Conservation (phyloP, 345 rosid species). For the Anacardium occidentale region DNA sequence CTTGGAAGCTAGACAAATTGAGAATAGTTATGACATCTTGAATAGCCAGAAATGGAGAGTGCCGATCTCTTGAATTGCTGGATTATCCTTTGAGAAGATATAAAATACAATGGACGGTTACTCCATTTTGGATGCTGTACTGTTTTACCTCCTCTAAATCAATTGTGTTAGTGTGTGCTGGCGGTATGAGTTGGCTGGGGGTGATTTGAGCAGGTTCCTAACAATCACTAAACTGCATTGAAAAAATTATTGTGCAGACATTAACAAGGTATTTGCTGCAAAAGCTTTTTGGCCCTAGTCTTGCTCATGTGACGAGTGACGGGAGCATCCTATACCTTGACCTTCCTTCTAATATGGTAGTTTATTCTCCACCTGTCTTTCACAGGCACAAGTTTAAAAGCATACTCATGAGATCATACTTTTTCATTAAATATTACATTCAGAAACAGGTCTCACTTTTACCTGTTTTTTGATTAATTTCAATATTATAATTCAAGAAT, state of each 20-base stretch:
- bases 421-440: neutral
- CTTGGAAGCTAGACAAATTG: too few relatives aligned
- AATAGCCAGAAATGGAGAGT: too few relatives aligned
- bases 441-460: neutral
- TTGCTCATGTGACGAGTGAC: constrained; percentile 61
- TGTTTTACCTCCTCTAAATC: constrained; percentile 44
- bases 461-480: neutral
- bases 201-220: too few relatives aligned
- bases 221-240: neutral
- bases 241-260: constrained; percentile 44
- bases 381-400: neutral
- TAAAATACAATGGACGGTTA: too few relatives aligned
- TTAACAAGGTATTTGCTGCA: constrained; percentile 70
- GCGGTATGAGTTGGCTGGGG: too few relatives aligned
- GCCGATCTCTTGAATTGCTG: too few relatives aligned
- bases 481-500: neutral
- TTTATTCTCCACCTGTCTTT: constrained; percentile 22
- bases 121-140: too few relatives aligned
- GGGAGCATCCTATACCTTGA: constrained; percentile 62
- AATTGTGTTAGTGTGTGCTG: too few relatives aligned
- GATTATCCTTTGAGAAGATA: too few relatives aligned
- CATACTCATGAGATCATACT: neutral
- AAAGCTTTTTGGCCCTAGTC: constrained; percentile 71
- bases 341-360: constrained; percentile 89
- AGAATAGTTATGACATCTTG: too few relatives aligned